Conservation (phyloP, 139 green algal species). For the Tetratostichococcus sp. region DNA sequence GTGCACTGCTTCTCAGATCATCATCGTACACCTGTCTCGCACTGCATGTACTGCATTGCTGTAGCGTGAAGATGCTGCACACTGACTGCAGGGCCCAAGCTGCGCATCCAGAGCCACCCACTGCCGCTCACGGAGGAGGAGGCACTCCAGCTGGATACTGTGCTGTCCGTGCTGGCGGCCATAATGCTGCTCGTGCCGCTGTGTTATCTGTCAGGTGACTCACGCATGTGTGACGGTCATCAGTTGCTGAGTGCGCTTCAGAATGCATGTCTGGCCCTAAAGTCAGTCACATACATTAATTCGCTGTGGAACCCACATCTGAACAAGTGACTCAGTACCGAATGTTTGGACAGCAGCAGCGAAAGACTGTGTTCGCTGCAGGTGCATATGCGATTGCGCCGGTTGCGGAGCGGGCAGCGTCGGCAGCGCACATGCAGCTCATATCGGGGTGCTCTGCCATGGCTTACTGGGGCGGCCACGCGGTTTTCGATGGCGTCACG, state of each 20-base stretch:
- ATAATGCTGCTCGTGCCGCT: slow-evolving; percentile 16
- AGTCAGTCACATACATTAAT: too few relatives aligned
- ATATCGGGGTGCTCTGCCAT: slow-evolving; percentile 15
- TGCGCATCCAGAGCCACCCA: slow-evolving; percentile 7
- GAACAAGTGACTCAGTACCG: too few relatives aligned
- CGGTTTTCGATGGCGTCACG: slow-evolving; percentile 9
- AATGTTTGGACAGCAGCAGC: too few relatives aligned
- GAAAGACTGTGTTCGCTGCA: slow-evolving; percentile 3
- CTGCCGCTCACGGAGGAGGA: slow-evolving; percentile 28
- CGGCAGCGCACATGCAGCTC: slow-evolving; percentile 22
- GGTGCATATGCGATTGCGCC: slow-evolving; percentile 17
- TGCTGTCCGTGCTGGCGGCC: slow-evolving; percentile 20
- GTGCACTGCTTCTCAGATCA: too few relatives aligned
- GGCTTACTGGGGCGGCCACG: slow-evolving; percentile 19
- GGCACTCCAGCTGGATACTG: slow-evolving; percentile 5
- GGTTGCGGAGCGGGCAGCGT: slow-evolving; percentile 6
- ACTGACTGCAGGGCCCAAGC: not conserved
- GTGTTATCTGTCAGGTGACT: slow-evolving; percentile 1
- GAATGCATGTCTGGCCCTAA: too few relatives aligned
- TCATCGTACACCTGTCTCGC: too few relatives aligned
- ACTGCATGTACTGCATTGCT: too few relatives aligned
- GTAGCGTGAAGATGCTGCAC: too few relatives aligned
- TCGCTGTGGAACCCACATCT: too few relatives aligned
- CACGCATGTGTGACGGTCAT: too few relatives aligned
- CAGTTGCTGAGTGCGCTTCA: not conserved